Base-by-base conservation (phyloP, 805 yeast genomes). In the Kodamaea neixiangensis region DNA sequence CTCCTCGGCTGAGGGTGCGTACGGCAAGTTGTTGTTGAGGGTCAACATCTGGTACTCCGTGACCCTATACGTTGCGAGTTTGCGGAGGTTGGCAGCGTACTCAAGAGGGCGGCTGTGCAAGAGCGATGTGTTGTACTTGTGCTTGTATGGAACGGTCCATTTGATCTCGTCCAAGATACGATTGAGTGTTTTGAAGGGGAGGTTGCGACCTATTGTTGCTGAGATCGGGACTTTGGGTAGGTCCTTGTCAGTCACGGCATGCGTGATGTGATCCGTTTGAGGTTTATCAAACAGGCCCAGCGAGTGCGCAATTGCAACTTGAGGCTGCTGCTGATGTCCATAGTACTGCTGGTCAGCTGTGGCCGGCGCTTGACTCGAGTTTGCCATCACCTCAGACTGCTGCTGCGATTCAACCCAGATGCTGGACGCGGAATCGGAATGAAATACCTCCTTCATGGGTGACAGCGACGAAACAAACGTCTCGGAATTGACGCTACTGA, bases 141-240 rank as follows among this genome's bases (percentile, higher is more conserved):
- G 33, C 17, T 29, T 37, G 21, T 52, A 54, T 21, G 61, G 60
- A 9, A 63, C 56, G 9, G 65, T 54, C 48, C 54, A 55, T 46
- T 54, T 69, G 25, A 87, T 61, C 59, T 87, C 93, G 62, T 85
- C 90, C 18, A 86, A 58, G 17, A 87, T 71, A 49, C 93, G 71
- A 58, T 87, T 87, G 5, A 85, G 66, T 0, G 93, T 86, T 58
- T 87, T 87, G 67, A 81, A 81, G 2, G 68, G 77, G 21, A 37
- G 41, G 21, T 37, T 37, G 31, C 31, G 31, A 13, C 10, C 11
- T 3, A 25, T 25, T 25, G 13, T 13, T 7, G 31, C 31, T 7
- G 31, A 4, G 7, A 25, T 25, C 7, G 31, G 31, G 3, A 25
- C 31, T 25, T 25, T 25, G 11, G 31, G 31, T 25, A 25, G 11